Evolutionary conservation across 257 asterid species (phyloP).

Genomic region (Jaltomata sinuosa): DNA sequence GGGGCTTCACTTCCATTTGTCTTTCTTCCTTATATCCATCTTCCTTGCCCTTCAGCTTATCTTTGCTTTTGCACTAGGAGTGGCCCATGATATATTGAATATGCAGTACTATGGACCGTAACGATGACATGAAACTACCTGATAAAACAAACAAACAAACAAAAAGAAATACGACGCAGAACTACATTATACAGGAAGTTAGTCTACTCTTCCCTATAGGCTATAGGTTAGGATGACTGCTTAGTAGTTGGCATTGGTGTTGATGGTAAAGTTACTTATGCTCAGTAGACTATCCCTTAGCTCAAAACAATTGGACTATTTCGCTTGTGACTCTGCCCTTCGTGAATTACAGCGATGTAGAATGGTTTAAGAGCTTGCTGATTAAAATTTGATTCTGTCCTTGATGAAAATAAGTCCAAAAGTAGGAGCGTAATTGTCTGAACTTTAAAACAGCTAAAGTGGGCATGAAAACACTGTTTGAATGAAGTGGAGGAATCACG

Average conservation of each 20-base stretch:
- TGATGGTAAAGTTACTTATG: constrained; percentile 9
- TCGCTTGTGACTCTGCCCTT: neutral
- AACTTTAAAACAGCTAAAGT: neutral
- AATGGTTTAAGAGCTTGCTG: neutral
- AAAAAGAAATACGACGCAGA: neutral
- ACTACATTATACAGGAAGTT: neutral
- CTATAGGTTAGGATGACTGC: neutral
- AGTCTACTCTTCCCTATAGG: neutral
- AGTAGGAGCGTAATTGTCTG: neutral
- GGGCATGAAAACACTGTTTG: neutral
- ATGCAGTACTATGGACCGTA: neutral
- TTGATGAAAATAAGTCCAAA: neutral
- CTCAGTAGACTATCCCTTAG: constrained; percentile 14
- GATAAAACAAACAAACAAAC: neutral
- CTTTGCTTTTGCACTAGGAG: neutral
- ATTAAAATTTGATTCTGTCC: neutral
- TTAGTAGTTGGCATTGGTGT: neutral
- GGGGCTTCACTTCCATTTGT: neutral
- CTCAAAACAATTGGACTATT: neutral
- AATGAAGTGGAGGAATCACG: neutral
- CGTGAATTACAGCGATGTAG: neutral
- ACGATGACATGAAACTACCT: neutral
- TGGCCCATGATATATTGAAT: neutral
- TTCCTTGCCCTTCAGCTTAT: neutral
- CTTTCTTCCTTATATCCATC: neutral